These are phyloP conservation scores for Dipteronia sinensis DNA, from an alignment of 345 rosid species.

Conservation along the genomic window DNA sequence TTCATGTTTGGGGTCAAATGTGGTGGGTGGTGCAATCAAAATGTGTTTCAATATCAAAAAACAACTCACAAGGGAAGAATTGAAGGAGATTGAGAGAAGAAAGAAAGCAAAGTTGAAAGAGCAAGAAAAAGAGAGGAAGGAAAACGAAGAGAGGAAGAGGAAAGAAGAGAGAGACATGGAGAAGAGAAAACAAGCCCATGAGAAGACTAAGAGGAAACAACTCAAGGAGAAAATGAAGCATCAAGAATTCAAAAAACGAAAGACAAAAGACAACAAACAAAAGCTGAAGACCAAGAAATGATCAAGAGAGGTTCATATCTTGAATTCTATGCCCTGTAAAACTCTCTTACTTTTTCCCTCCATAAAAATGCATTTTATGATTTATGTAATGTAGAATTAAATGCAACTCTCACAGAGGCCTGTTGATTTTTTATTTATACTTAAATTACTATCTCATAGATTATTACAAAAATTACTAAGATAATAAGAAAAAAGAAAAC, in stretches of 20 bases:
- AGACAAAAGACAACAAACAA: conserved; percentile 12
- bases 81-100: conserved; percentile 24
- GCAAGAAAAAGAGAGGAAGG: neutral
- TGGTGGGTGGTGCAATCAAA: neutral
- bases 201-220: conserved; percentile 14
- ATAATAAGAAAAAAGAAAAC: neutral
- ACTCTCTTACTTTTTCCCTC: too few species aligned
- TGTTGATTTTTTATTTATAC: neutral
- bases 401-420: neutral
- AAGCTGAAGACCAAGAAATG: neutral
- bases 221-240: conserved; percentile 3
- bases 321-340: too few species aligned
- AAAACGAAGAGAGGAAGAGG: neutral
- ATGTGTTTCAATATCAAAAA: conserved; percentile 27
- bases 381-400: neutral
- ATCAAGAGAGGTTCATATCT: neutral
- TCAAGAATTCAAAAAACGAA: neutral
- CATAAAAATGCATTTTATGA: neutral
- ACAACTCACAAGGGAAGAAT: conserved; percentile 23
- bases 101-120: conserved; percentile 22
- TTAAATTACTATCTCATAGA: neutral
- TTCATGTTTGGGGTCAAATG: neutral
- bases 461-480: conserved; percentile 11
- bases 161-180: neutral
- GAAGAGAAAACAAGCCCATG: neutral